Percentiles rank a stretch among this genome's conserved stretches.
Conservation (phyloP, 148 eudicot species). For the Amaranthus hypochondriacus region DNA sequence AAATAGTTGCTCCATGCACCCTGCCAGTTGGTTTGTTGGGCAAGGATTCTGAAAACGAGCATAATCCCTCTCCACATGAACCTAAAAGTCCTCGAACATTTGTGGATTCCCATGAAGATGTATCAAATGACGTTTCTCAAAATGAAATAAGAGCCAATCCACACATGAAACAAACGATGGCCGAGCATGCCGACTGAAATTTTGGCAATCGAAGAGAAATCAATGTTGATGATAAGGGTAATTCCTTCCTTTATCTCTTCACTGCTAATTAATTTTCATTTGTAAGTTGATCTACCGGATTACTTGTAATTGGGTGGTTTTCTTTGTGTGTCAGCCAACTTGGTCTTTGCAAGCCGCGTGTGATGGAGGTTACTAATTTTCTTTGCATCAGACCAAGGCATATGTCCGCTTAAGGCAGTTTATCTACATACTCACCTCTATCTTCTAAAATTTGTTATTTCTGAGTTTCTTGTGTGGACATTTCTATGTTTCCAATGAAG, state of each 20-base stretch:
- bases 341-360: conserved; percentile 24
- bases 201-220: conserved; percentile 8
- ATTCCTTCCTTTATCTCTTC: conserved; percentile 38
- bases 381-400: conserved; percentile 9
- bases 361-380: conserved; percentile 15
- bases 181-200: conserved; percentile 25
- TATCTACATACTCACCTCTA: conserved; percentile 6
- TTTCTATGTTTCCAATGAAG: conserved; percentile 23
- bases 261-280: conserved; percentile 8
- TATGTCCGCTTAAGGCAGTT: conserved; percentile 19
- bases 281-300: conserved; percentile 1
- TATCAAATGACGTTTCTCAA: conserved; percentile 15
- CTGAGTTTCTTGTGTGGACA: background rate
- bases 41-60: conserved; percentile 27
- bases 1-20: conserved; percentile 26
- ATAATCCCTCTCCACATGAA: conserved; percentile 20
- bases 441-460: conserved; percentile 3
- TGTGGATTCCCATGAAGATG: conserved; percentile 25
- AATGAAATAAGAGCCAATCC: conserved; percentile 23
- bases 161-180: conserved; percentile 25
- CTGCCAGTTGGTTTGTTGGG: conserved; percentile 24
- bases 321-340: conserved; percentile 44
- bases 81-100: conserved; percentile 25
- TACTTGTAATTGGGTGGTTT: conserved; percentile 35
- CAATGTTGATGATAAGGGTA: conserved; percentile 35